Conservation (phyloP, 345 rosid genomes). For the Rhodomyrtus tomentosa region DNA sequence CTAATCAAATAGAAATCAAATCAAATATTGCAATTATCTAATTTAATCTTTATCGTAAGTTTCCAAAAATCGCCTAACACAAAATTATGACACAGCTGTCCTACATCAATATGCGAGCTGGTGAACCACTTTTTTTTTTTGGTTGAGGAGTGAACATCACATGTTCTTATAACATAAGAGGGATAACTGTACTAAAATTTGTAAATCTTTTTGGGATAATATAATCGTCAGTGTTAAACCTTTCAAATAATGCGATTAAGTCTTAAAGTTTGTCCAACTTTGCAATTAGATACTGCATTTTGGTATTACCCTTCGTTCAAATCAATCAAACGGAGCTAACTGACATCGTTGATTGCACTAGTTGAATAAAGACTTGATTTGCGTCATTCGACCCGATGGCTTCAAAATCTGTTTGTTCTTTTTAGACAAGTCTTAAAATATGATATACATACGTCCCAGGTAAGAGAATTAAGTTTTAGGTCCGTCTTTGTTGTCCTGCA, state of each 20-base stretch:
- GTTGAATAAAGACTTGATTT: not conserved
- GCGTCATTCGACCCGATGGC: not conserved
- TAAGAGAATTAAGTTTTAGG: not conserved
- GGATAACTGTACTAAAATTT: not conserved
- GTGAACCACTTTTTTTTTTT: too few species aligned
- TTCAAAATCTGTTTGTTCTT: not conserved
- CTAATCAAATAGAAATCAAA: too few species aligned
- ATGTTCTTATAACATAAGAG: not conserved
- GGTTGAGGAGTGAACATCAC: too few species aligned
- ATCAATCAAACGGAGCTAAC: not conserved
- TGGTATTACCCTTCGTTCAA: not conserved
- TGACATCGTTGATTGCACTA: not conserved
- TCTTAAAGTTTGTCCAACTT: not conserved
- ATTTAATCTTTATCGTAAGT: too few species aligned
- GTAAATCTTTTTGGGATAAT: not conserved
- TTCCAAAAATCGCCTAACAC: too few species aligned
- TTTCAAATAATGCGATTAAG: not conserved
- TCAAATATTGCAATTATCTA: too few species aligned
- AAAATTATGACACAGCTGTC: too few species aligned
- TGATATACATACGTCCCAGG: not conserved
- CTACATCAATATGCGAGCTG: not conserved
- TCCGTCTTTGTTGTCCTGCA: not conserved
- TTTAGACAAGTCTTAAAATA: not conserved
- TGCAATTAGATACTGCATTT: not conserved
- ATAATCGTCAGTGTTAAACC: not conserved